These are phyloP conservation scores for Aspergillus steynii DNA, from an alignment of 495 filamentous ascomycete species.

Conservation along the genomic window DNA sequence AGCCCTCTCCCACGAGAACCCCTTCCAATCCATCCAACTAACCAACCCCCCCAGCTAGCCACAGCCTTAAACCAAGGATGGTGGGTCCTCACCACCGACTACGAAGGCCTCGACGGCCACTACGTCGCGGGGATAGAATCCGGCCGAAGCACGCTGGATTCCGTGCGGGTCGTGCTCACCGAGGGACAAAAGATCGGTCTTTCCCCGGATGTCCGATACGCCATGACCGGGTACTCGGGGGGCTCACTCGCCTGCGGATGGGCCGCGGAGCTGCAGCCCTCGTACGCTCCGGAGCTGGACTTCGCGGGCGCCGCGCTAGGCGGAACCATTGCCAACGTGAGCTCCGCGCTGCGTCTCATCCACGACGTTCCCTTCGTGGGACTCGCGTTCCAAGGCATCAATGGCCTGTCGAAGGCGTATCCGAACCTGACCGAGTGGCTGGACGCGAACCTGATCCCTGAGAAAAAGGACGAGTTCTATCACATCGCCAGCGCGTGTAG, in stretches of 20 bases:
- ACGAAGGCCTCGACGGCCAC: constrained; percentile 24
- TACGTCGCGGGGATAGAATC: constrained; percentile 19
- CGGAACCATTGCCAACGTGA: constrained; percentile 27
- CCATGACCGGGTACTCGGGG: constrained; percentile 55
- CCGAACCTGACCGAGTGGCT: constrained; percentile 16
- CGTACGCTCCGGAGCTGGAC: constrained; percentile 51
- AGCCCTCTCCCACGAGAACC: background rate
- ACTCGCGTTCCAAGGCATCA: constrained; percentile 13
- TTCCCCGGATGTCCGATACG: constrained; percentile 7
- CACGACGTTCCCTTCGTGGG: constrained; percentile 10
- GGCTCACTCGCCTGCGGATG: constrained; percentile 47
- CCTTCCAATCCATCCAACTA: background rate
- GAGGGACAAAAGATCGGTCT: background rate
- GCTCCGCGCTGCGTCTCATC: constrained; percentile 12
- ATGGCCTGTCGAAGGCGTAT: constrained; percentile 17
- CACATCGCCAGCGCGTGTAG: background rate
- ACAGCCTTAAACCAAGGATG: constrained; percentile 25
- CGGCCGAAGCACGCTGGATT: constrained; percentile 20
- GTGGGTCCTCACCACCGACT: constrained; percentile 24
- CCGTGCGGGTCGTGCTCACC: constrained; percentile 13
- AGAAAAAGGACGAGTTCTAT: constrained; percentile 4
- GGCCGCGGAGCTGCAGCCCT: constrained; percentile 45
- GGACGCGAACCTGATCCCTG: background rate
- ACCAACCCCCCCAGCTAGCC: constrained; percentile 10
- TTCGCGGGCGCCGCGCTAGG: constrained; percentile 46